Evolutionary conservation across 352 stramenopile genomes (phyloP).

Genomic region (Globisporangium okanoganense): DNA sequence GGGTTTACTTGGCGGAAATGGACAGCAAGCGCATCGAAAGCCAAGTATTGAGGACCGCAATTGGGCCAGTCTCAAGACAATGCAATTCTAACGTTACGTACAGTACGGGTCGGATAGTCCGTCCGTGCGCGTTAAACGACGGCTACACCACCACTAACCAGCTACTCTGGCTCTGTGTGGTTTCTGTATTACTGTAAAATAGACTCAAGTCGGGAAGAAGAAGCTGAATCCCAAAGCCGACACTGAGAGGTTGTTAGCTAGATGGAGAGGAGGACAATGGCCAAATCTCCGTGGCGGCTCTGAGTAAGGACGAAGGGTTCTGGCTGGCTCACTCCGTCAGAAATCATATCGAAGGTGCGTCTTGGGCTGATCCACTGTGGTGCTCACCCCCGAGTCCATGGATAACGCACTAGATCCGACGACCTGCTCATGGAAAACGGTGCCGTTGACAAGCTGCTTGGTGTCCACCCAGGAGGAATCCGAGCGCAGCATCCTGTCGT

Average conservation of each 20-base stretch:
- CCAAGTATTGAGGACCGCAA: background rate
- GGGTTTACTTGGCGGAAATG: background rate
- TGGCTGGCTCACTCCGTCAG: no score
- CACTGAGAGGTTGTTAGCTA: background rate
- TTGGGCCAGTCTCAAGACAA: no score
- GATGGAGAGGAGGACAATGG: background rate
- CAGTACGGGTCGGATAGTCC: background rate
- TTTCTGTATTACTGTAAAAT: no score
- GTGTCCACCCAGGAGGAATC: background rate
- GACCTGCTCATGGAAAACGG: background rate
- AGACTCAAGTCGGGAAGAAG: background rate
- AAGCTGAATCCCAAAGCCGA: background rate
- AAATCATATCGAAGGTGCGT: no score
- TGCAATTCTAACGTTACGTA: no score
- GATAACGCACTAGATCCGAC: background rate
- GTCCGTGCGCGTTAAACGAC: background rate
- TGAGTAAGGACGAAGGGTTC: background rate
- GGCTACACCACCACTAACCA: background rate
- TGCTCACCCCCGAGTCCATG: no score
- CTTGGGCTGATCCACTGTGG: no score
- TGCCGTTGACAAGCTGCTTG: background rate
- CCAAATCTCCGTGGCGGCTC: background rate
- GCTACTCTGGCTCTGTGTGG: background rate
- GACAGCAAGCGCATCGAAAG: no score
- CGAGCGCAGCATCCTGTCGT: background rate